Evolutionary conservation across 106 monocot genomes (phyloP).

Genomic region (Dendrobium chrysotoxum): DNA sequence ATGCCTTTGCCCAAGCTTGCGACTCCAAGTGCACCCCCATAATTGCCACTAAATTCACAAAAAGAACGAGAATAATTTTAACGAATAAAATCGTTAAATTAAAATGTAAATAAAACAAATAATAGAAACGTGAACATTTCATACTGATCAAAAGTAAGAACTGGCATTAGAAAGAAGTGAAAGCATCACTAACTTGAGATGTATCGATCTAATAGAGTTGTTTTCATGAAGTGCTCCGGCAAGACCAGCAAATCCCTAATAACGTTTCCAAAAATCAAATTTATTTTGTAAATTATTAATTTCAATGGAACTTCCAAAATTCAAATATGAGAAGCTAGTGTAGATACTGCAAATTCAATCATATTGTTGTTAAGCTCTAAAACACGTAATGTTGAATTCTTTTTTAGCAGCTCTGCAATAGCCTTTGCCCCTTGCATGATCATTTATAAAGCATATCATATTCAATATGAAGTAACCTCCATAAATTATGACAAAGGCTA

Average conservation of each 20-base stretch:
- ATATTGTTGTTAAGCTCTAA: constrained; percentile 97
- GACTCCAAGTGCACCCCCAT: constrained; percentile 97
- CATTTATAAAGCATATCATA: constrained; percentile 1
- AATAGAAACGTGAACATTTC: background rate
- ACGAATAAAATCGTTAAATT: background rate
- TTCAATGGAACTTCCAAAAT: background rate
- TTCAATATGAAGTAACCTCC: background rate
- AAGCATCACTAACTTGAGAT: constrained; percentile 78
- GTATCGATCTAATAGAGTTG: constrained; percentile 72
- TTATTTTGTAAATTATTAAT: background rate
- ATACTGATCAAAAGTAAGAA: background rate
- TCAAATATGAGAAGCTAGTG: constrained; percentile 7
- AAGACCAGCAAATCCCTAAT: constrained; percentile 85
- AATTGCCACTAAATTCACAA: constrained; percentile 70
- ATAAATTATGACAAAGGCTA: background rate
- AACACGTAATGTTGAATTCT: constrained; percentile 75
- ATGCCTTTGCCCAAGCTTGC: constrained; percentile 85
- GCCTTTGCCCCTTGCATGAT: constrained; percentile 77
- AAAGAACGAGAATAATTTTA: background rate
- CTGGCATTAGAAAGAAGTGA: background rate
- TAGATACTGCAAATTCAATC: constrained; percentile 88
- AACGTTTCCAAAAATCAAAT: background rate
- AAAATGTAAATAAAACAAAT: background rate
- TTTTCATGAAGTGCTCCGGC: constrained; percentile 92
- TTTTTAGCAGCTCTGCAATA: constrained; percentile 86